phyloP scores from a whole-genome alignment of 352 stramenopile species.

The Pythium biforme region DNA sequence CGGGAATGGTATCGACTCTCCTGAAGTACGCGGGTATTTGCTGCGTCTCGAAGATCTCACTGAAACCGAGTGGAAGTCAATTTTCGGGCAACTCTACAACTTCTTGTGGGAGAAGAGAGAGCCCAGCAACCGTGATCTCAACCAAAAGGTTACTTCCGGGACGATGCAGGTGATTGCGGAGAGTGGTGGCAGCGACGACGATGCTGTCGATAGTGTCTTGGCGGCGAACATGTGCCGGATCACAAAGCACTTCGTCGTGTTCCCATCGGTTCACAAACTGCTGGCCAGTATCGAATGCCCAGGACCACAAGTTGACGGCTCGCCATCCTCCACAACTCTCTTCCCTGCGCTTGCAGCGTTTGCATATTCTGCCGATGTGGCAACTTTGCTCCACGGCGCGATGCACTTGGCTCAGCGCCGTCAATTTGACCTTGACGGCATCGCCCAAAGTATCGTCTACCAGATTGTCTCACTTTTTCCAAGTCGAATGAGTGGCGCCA shows the following conservation, averaged over 20 bases:
- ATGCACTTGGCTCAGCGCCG: conserved; percentile 61
- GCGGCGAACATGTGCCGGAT: conserved; percentile 70
- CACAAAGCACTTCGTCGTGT: conserved; percentile 67
- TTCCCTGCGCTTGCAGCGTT: conserved; percentile 46
- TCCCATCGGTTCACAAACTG: conserved; percentile 59
- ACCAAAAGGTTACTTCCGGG: background rate
- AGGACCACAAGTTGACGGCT: conserved; percentile 11
- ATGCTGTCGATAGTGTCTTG: conserved; percentile 49
- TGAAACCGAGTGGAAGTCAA: conserved; percentile 59
- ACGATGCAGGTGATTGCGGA: conserved; percentile 4
- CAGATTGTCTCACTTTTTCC: conserved; percentile 48
- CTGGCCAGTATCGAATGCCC: conserved; percentile 31
- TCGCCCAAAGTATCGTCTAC: conserved; percentile 52
- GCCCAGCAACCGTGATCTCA: background rate
- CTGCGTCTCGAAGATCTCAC: conserved; percentile 67
- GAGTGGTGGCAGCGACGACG: conserved; percentile 20
- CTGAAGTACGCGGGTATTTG: conserved; percentile 56
- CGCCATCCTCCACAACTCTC: conserved; percentile 30
- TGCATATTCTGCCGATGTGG: conserved; percentile 64
- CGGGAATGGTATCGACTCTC: conserved; percentile 12
- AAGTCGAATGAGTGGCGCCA: conserved; percentile 7
- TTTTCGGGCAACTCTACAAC: conserved; percentile 61
- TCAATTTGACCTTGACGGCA: conserved; percentile 39
- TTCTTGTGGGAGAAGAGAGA: conserved; percentile 40
- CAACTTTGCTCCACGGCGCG: conserved; percentile 57